Conservation (phyloP, 108 stramenopile genomes). For the Pseudonitzschia pungens region DNA sequence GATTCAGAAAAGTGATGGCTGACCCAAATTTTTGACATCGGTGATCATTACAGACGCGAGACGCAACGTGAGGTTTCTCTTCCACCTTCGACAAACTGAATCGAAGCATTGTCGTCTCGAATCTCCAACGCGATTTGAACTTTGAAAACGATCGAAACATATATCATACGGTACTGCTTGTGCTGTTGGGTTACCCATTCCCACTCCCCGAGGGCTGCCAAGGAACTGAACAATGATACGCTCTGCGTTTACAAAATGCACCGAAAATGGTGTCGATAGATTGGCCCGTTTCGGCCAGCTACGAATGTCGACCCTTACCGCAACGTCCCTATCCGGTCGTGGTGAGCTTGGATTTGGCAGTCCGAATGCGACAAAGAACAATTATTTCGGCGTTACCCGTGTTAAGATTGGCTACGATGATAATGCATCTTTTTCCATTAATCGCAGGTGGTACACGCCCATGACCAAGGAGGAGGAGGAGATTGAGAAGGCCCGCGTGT, state of each 20-base stretch:
- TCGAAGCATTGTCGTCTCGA: too few relatives aligned
- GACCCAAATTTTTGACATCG: too few relatives aligned
- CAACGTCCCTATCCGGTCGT: neutral
- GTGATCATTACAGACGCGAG: too few relatives aligned
- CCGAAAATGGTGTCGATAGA: neutral
- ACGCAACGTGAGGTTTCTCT: too few relatives aligned
- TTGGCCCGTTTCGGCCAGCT: neutral
- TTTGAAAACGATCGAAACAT: too few relatives aligned
- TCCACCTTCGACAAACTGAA: too few relatives aligned
- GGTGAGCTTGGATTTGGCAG: neutral
- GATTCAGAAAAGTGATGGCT: too few relatives aligned
- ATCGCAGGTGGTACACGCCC: conserved; percentile 61
- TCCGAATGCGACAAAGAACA: neutral
- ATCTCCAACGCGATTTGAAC: too few relatives aligned
- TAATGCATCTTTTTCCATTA: conserved; percentile 44
- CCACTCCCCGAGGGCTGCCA: too few relatives aligned
- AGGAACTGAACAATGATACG: neutral
- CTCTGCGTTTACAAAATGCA: neutral
- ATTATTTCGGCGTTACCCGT: neutral
- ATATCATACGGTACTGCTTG: too few relatives aligned
- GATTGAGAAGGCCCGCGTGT: conserved; percentile 68
- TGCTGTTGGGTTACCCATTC: too few relatives aligned
- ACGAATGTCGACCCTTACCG: neutral
- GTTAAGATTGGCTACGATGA: conserved; percentile 16
- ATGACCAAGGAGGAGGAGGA: conserved; percentile 82